Base-by-base conservation (phyloP, 805 yeast genomes). In the Tetrapisispora phaffii region DNA sequence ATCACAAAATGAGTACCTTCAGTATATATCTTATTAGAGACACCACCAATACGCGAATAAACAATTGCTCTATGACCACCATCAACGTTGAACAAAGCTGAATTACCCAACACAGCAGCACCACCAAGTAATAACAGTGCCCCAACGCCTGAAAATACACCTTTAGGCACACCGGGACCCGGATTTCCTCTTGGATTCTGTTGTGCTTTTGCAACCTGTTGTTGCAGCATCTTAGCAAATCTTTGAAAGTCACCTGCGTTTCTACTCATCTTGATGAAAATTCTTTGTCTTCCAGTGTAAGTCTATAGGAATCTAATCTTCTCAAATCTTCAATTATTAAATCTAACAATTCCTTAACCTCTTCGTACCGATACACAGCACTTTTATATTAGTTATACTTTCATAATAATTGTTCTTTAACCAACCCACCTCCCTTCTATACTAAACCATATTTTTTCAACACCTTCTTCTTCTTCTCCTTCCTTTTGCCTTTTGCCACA, bases 21-120 rank as follows among this genome's bases (percentile, higher is more conserved):
- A 40, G 77, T 77, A 63, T 81, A 87, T 52, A 93, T 86, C 48
- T 73, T 76, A 16, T 89, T 80, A 60, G 80, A 84, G 40, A 93
- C 81, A 61, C 98, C 98, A 41, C 78, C 74, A 23, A 88, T 42
- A 61, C 98, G 79, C 22, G 95, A 87, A 65, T 93, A 93, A 33
- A 93, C 76, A 59, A 93, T 89, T 16, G 97, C 98, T 62, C 98
- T 76, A 66, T 90, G 97, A 67, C 98, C 98, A 79, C 98, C 98
- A 67, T 93, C 97, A 48, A 93, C 98, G 62, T 82, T 83, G 68
- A 80, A 83, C 31, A 83, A 67, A 1, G 88, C 71, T 34, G 77
- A 68, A 54, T 80, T 77, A 33, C 75, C 50, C 22, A 74, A 60
- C 36, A 76, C 42, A 2, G 78, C 75, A 47, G 78, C 81, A 44